These are phyloP conservation scores for Globisporangium cylindrosporum DNA, from an alignment of 352 stramenopile species.

Conservation along the genomic window DNA sequence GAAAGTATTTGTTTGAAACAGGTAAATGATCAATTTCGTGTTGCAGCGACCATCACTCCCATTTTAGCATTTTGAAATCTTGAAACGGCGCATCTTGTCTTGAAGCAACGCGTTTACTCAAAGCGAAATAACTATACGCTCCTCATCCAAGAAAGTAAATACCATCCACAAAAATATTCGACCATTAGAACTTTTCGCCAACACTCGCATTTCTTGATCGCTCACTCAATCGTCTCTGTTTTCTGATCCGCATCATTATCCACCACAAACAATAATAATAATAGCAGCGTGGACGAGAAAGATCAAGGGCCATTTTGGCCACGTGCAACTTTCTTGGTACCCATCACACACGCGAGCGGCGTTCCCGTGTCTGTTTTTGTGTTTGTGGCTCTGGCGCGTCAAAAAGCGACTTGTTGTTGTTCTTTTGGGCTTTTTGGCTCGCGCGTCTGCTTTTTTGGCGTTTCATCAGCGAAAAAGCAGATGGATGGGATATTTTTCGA, in stretches of 20 bases:
- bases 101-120: slow-evolving; percentile 5
- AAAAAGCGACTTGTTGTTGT: not conserved
- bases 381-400: not conserved
- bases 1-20: not conserved
- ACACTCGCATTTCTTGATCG: not conserved
- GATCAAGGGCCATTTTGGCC: not conserved
- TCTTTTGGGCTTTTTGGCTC: not conserved
- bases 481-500: not conserved
- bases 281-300: not conserved
- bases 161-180: not conserved
- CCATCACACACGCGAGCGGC: not conserved
- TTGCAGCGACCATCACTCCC: slow-evolving; percentile 11
- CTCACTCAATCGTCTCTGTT: not conserved
- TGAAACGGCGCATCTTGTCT: not conserved
- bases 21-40: not conserved
- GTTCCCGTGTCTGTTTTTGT: not conserved
- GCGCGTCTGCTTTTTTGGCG: not conserved
- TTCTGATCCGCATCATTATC: not conserved
- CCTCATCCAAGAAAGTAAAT: not conserved
- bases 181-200: not conserved
- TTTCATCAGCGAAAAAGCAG: not conserved
- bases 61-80: not conserved
- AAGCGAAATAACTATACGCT: slow-evolving; percentile 1
- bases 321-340: not conserved
- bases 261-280: not conserved